A percentile compares a stretch with the other conserved stretches of the same genome.
These are phyloP conservation scores for Geoglossum cookeanum DNA, from an alignment of 2,329 filamentous ascomycete species.

Conservation along the genomic window DNA sequence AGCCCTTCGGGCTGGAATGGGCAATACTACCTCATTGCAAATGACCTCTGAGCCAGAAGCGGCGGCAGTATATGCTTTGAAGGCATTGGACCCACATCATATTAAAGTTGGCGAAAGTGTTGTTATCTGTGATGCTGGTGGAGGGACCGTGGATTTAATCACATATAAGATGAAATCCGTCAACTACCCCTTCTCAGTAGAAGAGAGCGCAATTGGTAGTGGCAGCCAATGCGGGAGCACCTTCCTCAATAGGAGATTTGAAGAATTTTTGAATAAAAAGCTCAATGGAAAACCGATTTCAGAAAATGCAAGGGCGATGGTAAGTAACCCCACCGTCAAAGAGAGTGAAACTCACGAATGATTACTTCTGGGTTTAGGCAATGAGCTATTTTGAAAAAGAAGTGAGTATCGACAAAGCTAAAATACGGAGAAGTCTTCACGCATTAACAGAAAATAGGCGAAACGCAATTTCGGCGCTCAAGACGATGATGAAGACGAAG, in stretches of 20 bases:
- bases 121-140: constrained; percentile 35
- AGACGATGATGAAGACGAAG: too few relatives aligned
- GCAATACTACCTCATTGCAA: constrained; percentile 12
- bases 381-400: too few relatives aligned
- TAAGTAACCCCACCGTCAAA: too few relatives aligned
- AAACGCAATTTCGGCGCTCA: too few relatives aligned
- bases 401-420: too few relatives aligned
- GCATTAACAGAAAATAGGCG: too few relatives aligned
- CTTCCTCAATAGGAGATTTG: constrained; percentile 30
- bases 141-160: constrained; percentile 35
- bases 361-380: too few relatives aligned
- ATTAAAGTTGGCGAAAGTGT: constrained; percentile 29
- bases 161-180: constrained; percentile 29
- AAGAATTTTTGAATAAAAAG: constrained; percentile 24
- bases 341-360: too few relatives aligned
- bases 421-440: too few relatives aligned
- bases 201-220: constrained; percentile 29
- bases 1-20: constrained; percentile 22
- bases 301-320: too few relatives aligned
- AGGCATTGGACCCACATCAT: constrained; percentile 23
- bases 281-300: constrained; percentile 10
- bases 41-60: constrained; percentile 35
- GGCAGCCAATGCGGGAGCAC: constrained; percentile 32
- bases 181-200: constrained; percentile 27
- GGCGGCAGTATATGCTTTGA: constrained; percentile 30